These are phyloP conservation scores for Drechslerella dactyloides DNA, from an alignment of 2,329 filamentous ascomycete genomes.

Conservation along the genomic window DNA sequence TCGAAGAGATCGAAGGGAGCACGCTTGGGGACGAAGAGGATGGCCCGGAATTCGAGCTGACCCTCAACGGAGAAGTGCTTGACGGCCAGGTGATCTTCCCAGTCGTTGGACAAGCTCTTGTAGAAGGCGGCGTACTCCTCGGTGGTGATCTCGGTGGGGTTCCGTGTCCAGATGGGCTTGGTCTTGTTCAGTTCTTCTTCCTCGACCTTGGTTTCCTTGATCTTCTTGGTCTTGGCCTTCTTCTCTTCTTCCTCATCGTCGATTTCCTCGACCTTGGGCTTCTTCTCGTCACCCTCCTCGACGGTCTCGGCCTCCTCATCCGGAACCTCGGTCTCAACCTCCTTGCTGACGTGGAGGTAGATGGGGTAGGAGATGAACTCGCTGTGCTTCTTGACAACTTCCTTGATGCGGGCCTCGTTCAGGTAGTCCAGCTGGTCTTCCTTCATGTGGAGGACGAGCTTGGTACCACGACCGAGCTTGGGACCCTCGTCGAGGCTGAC, in stretches of 20 bases:
- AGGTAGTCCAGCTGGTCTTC: constrained; percentile 98
- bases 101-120: constrained; percentile 99
- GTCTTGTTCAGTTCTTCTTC: constrained; percentile 99
- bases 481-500: constrained; percentile 88
- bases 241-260: constrained; percentile 83
- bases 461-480: constrained; percentile 89
- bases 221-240: constrained; percentile 97
- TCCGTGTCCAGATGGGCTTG: constrained; percentile 99
- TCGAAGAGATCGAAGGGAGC: constrained; percentile 99
- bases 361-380: constrained; percentile 99
- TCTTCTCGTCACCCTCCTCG: constrained; percentile 83
- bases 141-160: constrained; percentile 89
- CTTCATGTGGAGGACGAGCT: constrained; percentile 99
- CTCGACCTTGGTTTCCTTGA: constrained; percentile 98
- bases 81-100: constrained; percentile 98
- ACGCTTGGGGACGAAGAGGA: constrained; percentile 99
- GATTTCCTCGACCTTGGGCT: constrained; percentile 93
- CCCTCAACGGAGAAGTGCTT: constrained; percentile 99
- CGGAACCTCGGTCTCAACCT: constrained; percentile 97
- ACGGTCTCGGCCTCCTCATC: constrained; percentile 86
- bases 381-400: constrained; percentile 99
- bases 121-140: constrained; percentile 99
- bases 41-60: constrained; percentile 99
- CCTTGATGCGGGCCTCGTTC: constrained; percentile 99
- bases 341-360: constrained; percentile 99